Percentiles rank a stretch among this genome's conserved stretches.
phyloP scores from a whole-genome alignment of 345 rosid genomes.

The Euphorbia peplus region DNA sequence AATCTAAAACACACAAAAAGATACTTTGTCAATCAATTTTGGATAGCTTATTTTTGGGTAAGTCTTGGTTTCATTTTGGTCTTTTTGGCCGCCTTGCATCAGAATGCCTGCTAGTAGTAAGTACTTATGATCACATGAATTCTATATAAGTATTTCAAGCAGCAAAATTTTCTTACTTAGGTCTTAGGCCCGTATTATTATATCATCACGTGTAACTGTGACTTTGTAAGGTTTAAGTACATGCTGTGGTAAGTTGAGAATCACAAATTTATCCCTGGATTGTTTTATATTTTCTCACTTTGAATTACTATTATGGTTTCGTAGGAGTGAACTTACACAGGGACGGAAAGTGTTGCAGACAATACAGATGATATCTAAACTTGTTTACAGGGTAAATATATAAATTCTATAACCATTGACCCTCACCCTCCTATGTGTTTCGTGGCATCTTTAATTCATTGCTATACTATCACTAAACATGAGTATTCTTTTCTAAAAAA shows the following conservation, averaged over 20 bases:
- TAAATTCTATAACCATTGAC: not conserved
- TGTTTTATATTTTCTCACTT: not conserved
- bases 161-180: not conserved
- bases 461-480: not conserved
- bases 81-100: not conserved
- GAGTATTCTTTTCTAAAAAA: not conserved
- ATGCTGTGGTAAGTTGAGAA: constrained; percentile 12
- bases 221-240: not conserved
- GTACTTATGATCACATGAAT: not conserved
- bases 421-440: not conserved
- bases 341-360: constrained; percentile 86
- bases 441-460: not conserved
- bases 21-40: not conserved
- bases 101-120: not conserved
- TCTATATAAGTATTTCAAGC: not conserved
- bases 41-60: not conserved
- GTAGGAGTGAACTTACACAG: constrained; percentile 75
- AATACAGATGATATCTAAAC: constrained; percentile 74
- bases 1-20: not conserved
- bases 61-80: not conserved
- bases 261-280: not conserved
- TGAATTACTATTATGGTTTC: constrained; percentile 15
- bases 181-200: not conserved
- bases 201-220: not conserved
- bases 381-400: constrained; percentile 64